These are phyloP conservation scores for Rubus idaeus DNA, from an alignment of 306 rosid genomes.

Conservation along the genomic window DNA sequence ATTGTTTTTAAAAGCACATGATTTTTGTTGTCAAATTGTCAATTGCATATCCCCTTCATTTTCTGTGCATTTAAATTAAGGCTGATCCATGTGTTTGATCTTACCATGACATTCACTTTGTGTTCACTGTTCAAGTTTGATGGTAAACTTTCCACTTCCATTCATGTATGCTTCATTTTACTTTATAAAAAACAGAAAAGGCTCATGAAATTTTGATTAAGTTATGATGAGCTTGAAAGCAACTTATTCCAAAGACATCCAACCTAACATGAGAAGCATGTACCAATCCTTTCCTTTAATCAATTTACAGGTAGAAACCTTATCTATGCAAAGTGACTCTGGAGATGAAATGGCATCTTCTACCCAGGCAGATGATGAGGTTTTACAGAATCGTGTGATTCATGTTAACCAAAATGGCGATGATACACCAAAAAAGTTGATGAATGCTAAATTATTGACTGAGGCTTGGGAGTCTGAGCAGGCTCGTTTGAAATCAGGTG, in stretches of 20 bases:
- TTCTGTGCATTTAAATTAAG: neutral
- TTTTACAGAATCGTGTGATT: conserved; percentile 32
- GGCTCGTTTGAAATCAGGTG: neutral
- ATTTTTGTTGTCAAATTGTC: neutral
- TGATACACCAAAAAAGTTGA: conserved; percentile 24
- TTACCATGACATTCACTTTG: neutral
- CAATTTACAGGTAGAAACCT: conserved; percentile 51
- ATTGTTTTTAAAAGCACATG: neutral
- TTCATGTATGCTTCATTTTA: neutral
- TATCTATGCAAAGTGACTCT: conserved; percentile 49
- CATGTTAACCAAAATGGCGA: conserved; percentile 31
- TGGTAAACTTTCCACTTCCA: neutral
- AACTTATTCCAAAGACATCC: neutral
- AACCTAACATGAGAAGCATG: neutral
- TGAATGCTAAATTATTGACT: conserved; percentile 21
- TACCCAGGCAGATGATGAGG: conserved; percentile 39
- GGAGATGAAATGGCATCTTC: conserved; percentile 52
- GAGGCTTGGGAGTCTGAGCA: neutral
- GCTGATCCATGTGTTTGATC: neutral
- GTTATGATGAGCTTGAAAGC: neutral
- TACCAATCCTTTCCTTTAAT: neutral
- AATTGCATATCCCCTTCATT: neutral
- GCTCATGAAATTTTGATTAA: neutral
- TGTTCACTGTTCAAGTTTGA: neutral
- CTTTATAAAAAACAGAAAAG: neutral